Conservation (phyloP, 352 stramenopile species). For the Phytophthora citricola region DNA sequence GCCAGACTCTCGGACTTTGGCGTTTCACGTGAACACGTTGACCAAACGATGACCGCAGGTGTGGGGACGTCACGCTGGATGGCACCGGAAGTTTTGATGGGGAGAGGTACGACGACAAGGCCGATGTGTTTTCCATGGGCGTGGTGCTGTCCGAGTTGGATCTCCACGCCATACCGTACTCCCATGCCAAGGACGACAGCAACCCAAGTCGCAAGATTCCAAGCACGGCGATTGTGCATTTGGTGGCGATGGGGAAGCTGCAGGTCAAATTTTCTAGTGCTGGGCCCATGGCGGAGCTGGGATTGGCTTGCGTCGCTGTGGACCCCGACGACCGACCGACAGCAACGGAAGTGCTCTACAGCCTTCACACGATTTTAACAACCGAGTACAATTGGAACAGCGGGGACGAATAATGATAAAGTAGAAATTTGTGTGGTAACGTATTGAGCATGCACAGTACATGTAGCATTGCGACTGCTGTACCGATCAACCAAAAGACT, state of each 20-base stretch:
- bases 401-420: conserved; percentile 12
- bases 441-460: background rate
- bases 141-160: conserved; percentile 40
- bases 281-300: conserved; percentile 23
- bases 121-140: conserved; percentile 40
- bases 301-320: conserved; percentile 38
- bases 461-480: background rate
- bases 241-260: conserved; percentile 50
- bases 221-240: conserved; percentile 46
- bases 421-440: conserved; percentile 16
- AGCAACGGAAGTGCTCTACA: conserved; percentile 44
- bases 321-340: conserved; percentile 40
- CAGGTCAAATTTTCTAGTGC: conserved; percentile 38
- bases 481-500: too few relatives aligned
- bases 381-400: conserved; percentile 22
- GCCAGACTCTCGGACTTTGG: conserved; percentile 67
- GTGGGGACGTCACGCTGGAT: conserved; percentile 41
- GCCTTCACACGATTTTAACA: conserved; percentile 40
- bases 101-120: conserved; percentile 36
- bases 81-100: conserved; percentile 38
- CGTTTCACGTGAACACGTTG: conserved; percentile 29
- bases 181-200: conserved; percentile 21
- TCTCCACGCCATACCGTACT: conserved; percentile 36
- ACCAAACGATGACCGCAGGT: conserved; percentile 34
- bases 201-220: conserved; percentile 35